Base-by-base conservation (phyloP, 2,329 filamentous ascomycete genomes). In the Hortaea sp. region DNA sequence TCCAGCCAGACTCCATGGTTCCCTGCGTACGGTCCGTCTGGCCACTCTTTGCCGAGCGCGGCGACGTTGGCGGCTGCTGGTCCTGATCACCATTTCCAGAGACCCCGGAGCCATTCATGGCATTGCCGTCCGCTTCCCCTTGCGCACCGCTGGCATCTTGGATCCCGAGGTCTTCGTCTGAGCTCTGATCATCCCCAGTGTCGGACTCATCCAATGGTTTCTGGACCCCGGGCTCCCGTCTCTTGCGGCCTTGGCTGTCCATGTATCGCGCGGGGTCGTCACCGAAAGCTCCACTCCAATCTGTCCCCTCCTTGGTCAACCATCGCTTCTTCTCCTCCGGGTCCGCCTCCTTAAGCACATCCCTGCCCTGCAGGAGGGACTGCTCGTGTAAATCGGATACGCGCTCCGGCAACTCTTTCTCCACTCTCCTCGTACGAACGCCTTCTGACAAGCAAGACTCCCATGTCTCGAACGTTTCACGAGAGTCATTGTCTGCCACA, bases 391-490 rank as follows among this genome's bases (percentile, higher is more conserved):
- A 71, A 57, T 83, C 75, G 63, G 85, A 79, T 0, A 90, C 75
- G 7, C 77, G 68, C 1, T 81, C 78, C 0, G 88, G 86, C 0
- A 95, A 72, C 58, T 94, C 84, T 27, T 81, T 76, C 7, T 76
- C 70, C 1, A 95, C 87, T 29, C 79, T 76, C 46, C 81, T 77
- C 10, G 74, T 68, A 2, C 92, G 80, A 0, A 95, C 86, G 9
- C 90, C 90, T 64, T 97, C 89, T 0, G 88, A 81, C 37, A 84
- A 79, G 63, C 90, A 95, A 0, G 88, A 86, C 65, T 95, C 88
- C 88, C 89, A 97, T 0, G 84, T 85, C 68, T 97, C 90, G 53
- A 87, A 94, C 0, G 89, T 95, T 70, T 97, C 92, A 30, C 90
- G 82, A 1, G 84, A 83, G 62, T 94, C 82, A 58, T 94, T 95